Percentiles rank a stretch among this genome's conserved stretches.
Conservation (phyloP, 225 moss, liverwort and hornwort genomes). For the Anthoceros angustus region DNA sequence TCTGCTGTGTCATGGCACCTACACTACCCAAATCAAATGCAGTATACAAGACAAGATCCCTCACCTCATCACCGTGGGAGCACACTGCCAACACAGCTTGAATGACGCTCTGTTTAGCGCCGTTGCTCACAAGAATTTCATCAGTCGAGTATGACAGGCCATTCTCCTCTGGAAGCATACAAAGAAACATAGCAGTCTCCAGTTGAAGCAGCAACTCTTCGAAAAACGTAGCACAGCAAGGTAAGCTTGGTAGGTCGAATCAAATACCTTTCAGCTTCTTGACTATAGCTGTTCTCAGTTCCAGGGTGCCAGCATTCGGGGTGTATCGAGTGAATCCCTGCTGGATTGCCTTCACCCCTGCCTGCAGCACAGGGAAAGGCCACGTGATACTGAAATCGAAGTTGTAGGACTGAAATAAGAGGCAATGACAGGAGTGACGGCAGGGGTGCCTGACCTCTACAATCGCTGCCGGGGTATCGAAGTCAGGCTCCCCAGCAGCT, state of each 20-base stretch:
- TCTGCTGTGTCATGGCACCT: neutral
- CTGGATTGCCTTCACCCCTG: constrained; percentile 52
- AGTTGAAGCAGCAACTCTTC: neutral
- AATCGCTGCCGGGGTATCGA: constrained; percentile 63
- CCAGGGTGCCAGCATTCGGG: constrained; percentile 82
- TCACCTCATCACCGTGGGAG: constrained; percentile 85
- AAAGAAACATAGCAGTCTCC: neutral
- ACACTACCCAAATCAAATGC: too few relatives aligned
- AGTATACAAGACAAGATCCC: neutral
- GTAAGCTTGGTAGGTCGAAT: neutral
- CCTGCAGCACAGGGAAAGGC: constrained; percentile 24
- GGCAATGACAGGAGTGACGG: neutral
- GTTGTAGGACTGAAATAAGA: neutral
- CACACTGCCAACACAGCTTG: constrained; percentile 91
- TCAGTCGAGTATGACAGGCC: constrained; percentile 59
- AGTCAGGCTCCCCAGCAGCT: constrained; percentile 98
- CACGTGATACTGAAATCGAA: neutral
- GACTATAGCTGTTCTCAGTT: constrained; percentile 71
- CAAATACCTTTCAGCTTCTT: constrained; percentile 60
- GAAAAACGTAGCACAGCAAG: neutral
- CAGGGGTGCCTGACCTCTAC: constrained; percentile 27
- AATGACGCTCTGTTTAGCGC: constrained; percentile 84
- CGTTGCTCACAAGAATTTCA: constrained; percentile 97
- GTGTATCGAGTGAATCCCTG: constrained; percentile 86
- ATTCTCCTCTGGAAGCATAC: constrained; percentile 55